phyloP scores from a whole-genome alignment of 1,284 basidiomycete species.

The Ganoderma sinense region DNA sequence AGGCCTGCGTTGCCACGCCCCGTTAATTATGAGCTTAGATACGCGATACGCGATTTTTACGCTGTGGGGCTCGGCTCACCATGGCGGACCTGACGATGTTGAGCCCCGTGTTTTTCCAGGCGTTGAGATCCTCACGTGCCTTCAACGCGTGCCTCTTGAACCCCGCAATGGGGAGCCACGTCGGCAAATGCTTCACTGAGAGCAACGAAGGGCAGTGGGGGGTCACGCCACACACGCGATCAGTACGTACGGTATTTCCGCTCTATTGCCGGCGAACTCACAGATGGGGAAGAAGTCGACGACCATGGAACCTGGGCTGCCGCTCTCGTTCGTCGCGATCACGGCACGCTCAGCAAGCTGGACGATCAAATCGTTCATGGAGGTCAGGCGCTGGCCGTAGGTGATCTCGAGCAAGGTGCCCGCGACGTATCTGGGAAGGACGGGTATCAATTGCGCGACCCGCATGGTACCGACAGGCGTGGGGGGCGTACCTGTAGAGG shows the following conservation, averaged over 20 bases:
- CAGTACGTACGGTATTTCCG: not conserved
- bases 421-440: conserved; percentile 13
- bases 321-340: conserved; percentile 24
- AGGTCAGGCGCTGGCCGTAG: conserved; percentile 28
- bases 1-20: not conserved
- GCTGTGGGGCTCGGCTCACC: conserved; percentile 18
- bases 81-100: conserved; percentile 26
- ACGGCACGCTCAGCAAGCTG: conserved; percentile 27
- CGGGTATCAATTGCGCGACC: not conserved
- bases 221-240: not conserved
- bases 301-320: conserved; percentile 29
- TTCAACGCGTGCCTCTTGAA: conserved; percentile 26
- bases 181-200: conserved; percentile 27
- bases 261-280: conserved; percentile 15
- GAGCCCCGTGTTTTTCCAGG: conserved; percentile 29
- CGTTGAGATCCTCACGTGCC: conserved; percentile 13
- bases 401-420: conserved; percentile 28
- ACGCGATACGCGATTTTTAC: not conserved
- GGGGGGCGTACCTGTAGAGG: conserved; percentile 13
- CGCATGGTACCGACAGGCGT: not conserved
- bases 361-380: conserved; percentile 28
- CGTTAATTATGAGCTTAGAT: not conserved
- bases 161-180: conserved; percentile 25
- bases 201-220: not conserved
- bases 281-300: conserved; percentile 36